Conservation (phyloP, 2,329 filamentous ascomycete species). For the Hypoxylon sp. region DNA sequence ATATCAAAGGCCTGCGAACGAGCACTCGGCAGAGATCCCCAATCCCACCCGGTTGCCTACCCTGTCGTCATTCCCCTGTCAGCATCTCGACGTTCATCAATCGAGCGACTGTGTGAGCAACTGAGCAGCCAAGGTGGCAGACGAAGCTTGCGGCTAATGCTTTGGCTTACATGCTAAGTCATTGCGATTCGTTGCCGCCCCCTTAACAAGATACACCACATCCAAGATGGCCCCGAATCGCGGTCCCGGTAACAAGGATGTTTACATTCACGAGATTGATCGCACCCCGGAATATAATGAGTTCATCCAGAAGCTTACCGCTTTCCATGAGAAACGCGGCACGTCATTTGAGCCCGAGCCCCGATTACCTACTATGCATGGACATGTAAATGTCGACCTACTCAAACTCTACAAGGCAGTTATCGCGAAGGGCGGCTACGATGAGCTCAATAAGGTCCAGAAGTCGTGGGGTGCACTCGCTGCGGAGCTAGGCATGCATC, state of each 20-base stretch:
- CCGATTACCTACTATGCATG: constrained; percentile 74
- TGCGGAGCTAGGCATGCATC: constrained; percentile 80
- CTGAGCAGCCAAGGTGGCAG: neutral
- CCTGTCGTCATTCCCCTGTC: neutral
- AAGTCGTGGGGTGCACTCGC: constrained; percentile 88
- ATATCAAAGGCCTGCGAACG: constrained; percentile 1
- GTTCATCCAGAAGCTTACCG: constrained; percentile 80
- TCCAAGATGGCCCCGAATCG: constrained; percentile 53
- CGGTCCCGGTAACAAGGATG: constrained; percentile 50
- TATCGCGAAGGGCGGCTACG: constrained; percentile 84
- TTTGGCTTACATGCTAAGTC: constrained; percentile 17
- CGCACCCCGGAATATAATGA: constrained; percentile 80
- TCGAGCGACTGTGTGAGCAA: constrained; percentile 13
- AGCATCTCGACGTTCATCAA: constrained; percentile 1
- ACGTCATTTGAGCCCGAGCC: constrained; percentile 84
- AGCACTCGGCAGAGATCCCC: neutral
- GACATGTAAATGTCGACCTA: constrained; percentile 81
- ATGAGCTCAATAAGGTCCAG: constrained; percentile 86
- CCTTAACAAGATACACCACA: constrained; percentile 1
- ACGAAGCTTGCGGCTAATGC: constrained; percentile 20
- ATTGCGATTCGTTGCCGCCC: constrained; percentile 3
- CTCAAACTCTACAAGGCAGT: constrained; percentile 84
- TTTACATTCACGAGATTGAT: constrained; percentile 63
- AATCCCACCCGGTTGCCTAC: neutral
- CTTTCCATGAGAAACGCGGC: constrained; percentile 84